Percentiles rank a stretch among this genome's conserved stretches.
Conservation (phyloP, 352 stramenopile species). For the Lagenidium giganteum region DNA sequence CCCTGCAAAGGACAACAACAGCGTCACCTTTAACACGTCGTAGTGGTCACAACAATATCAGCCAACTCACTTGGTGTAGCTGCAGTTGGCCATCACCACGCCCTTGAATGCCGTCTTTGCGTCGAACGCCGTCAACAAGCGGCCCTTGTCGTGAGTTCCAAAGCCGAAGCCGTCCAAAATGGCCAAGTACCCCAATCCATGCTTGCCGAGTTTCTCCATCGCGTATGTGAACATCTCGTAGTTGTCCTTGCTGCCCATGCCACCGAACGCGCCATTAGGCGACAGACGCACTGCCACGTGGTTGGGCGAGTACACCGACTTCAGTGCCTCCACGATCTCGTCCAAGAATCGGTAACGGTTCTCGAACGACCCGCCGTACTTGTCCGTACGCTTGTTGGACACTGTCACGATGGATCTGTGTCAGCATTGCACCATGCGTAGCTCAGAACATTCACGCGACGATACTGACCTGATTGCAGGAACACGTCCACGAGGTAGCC, state of each 20-base stretch:
- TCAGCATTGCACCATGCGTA: no score
- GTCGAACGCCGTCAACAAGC: not conserved
- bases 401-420: conserved; percentile 59
- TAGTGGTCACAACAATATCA: no score
- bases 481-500: conserved; percentile 86
- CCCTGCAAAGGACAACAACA: no score
- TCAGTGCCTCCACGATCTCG: conserved; percentile 41
- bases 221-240: conserved; percentile 8
- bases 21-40: no score
- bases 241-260: conserved; percentile 10
- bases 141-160: conserved; percentile 3
- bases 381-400: conserved; percentile 58
- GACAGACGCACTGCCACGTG: conserved; percentile 16
- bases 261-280: conserved; percentile 11
- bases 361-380: conserved; percentile 68
- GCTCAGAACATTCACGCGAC: no score
- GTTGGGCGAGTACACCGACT: conserved; percentile 4
- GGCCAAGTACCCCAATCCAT: conserved; percentile 15
- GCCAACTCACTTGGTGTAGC: no score
- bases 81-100: conserved; percentile 21
- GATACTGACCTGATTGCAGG: no score
- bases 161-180: conserved; percentile 16
- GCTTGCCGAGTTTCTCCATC: conserved; percentile 6
- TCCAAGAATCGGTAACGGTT: conserved; percentile 56
- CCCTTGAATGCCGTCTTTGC: conserved; percentile 19